These are phyloP conservation scores for Neurospora discreta DNA, from an alignment of 495 filamentous ascomycete genomes.

Conservation along the genomic window DNA sequence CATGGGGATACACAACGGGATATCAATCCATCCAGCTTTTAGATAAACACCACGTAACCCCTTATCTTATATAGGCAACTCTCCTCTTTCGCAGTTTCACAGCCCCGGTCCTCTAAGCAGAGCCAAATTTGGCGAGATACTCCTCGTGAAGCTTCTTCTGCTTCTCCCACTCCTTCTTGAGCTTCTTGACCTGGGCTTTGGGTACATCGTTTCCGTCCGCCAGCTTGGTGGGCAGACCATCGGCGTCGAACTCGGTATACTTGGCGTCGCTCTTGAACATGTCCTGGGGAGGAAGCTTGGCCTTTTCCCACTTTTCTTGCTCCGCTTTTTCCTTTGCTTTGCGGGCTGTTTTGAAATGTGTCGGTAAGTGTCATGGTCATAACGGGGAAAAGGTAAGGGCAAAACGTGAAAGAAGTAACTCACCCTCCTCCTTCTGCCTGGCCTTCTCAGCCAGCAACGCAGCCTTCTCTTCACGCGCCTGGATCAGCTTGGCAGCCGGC, in stretches of 20 bases:
- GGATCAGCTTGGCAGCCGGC: constrained; percentile 54
- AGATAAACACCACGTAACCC: not conserved
- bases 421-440: constrained; percentile 49
- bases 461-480: constrained; percentile 61
- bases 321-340: constrained; percentile 43
- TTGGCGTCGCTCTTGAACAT: constrained; percentile 64
- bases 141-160: constrained; percentile 82
- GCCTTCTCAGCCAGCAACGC: constrained; percentile 42
- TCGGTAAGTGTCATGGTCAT: constrained; percentile 7
- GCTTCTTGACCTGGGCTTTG: constrained; percentile 71
- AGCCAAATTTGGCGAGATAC: constrained; percentile 20
- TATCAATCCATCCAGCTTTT: not conserved
- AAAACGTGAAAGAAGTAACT: not conserved
- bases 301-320: constrained; percentile 53
- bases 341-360: constrained; percentile 11
- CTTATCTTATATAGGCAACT: not conserved
- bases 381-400: constrained; percentile 12
- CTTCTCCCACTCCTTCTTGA: constrained; percentile 83
- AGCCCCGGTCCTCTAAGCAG: not conserved
- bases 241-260: constrained; percentile 73
- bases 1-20: not conserved
- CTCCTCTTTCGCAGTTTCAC: not conserved
- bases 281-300: constrained; percentile 53
- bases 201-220: constrained; percentile 61
- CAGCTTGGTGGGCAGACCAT: constrained; percentile 72